A percentile compares a stretch with the other conserved stretches of the same genome.
These are phyloP conservation scores for Rubus idaeus DNA, from an alignment of 306 rosid species.

Conservation along the genomic window DNA sequence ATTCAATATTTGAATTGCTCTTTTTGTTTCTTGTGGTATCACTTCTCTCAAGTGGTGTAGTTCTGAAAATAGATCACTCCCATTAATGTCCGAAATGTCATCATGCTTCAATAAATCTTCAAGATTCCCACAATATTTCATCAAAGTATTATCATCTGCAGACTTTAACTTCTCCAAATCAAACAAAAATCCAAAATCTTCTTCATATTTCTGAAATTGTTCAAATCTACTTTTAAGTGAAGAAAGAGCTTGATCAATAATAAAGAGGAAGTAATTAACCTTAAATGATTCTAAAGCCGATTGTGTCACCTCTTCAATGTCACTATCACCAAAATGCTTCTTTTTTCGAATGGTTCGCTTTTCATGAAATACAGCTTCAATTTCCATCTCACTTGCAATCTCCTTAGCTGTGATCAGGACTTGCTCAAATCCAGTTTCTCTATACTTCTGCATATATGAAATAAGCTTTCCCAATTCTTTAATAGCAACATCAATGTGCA, in stretches of 20 bases:
- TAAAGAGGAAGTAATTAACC: too few relatives aligned
- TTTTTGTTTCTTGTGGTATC: too few relatives aligned
- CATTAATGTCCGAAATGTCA: neutral
- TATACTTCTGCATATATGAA: too few relatives aligned
- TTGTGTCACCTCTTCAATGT: neutral
- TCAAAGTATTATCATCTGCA: neutral
- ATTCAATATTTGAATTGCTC: too few relatives aligned
- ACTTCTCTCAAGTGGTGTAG: too few relatives aligned
- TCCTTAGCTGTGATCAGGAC: neutral
- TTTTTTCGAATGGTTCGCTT: neutral
- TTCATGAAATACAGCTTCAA: neutral
- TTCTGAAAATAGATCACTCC: too few relatives aligned
- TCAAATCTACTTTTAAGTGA: neutral
- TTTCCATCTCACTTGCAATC: neutral
- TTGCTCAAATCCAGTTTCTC: neutral
- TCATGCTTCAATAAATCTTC: neutral
- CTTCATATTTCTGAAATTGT: neutral
- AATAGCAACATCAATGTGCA: neutral
- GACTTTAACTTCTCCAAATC: neutral
- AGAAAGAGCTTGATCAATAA: neutral
- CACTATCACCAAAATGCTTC: neutral
- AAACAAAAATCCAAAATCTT: neutral
- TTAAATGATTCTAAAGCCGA: neutral
- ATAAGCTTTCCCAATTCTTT: neutral
- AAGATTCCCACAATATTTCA: neutral